Evolutionary conservation across 768 basidiomycete genomes (phyloP).

Genomic region (Xanthoconium stramineum): DNA sequence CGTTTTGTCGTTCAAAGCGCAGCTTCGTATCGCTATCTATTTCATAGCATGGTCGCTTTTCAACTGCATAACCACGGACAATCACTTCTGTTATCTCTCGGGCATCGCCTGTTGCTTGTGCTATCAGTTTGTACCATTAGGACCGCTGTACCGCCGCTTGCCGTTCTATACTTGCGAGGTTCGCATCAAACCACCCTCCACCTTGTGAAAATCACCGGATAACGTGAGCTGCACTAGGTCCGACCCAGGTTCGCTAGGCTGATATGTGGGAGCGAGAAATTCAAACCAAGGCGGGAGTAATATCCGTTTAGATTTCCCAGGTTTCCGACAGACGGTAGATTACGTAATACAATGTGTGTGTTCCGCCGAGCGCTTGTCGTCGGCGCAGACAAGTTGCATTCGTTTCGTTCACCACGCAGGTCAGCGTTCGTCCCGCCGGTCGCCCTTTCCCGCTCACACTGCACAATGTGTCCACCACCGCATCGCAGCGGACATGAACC

Average conservation of each 20-base stretch:
- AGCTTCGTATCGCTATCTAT: constrained; percentile 8
- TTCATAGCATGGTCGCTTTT: constrained; percentile 16
- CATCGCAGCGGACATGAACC: not conserved
- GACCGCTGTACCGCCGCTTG: constrained; percentile 20
- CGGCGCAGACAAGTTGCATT: not conserved
- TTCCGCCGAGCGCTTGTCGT: not conserved
- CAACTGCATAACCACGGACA: constrained; percentile 17
- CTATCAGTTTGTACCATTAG: constrained; percentile 24
- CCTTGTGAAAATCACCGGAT: constrained; percentile 21
- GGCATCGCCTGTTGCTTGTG: constrained; percentile 14
- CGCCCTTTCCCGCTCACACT: not conserved
- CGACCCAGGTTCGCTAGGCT: constrained; percentile 4
- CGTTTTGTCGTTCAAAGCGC: constrained; percentile 6
- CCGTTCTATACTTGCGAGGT: constrained; percentile 16
- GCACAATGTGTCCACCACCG: not conserved
- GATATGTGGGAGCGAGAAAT: not conserved
- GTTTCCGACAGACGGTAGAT: not conserved
- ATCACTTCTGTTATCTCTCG: constrained; percentile 5
- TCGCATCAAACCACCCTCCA: constrained; percentile 13
- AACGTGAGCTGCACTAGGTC: constrained; percentile 13
- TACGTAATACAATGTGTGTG: constrained; percentile 10
- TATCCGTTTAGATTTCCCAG: too few relatives aligned
- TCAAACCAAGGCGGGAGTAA: too few relatives aligned
- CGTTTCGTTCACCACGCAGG: not conserved
- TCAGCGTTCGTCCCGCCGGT: not conserved